Percentiles rank a stretch among this genome's conserved stretches.
These are phyloP conservation scores for Coelastrella sp. DNA, from an alignment of 139 green algal genomes.

Conservation along the genomic window DNA sequence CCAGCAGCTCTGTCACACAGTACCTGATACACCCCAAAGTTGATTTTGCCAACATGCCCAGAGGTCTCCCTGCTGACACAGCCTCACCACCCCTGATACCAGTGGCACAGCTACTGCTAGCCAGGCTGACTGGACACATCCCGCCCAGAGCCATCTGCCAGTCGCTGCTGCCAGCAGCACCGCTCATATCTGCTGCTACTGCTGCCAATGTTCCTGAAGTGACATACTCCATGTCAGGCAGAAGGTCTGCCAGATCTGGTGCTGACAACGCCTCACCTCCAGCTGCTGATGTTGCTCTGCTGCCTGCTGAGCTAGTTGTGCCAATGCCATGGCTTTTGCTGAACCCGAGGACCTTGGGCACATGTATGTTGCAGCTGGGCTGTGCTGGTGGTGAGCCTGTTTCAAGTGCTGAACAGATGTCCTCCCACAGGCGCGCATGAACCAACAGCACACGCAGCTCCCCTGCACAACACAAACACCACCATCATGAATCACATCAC, in stretches of 20 bases:
- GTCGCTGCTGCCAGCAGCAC: not conserved
- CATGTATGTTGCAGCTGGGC: not conserved
- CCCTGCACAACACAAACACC: constrained; percentile 8
- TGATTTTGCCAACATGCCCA: constrained; percentile 40
- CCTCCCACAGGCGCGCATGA: constrained; percentile 51
- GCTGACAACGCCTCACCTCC: not conserved
- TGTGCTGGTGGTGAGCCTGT: constrained; percentile 7
- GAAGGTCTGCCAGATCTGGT: not conserved
- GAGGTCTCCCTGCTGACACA: constrained; percentile 15
- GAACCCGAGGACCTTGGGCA: constrained; percentile 33
- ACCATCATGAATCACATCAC: not conserved
- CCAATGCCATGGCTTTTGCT: not conserved
- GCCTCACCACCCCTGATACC: constrained; percentile 33
- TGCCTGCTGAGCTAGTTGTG: not conserved
- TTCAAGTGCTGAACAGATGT: not conserved
- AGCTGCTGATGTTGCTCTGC: not conserved
- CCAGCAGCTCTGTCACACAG: not conserved
- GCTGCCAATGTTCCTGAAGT: not conserved
- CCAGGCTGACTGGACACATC: constrained; percentile 52
- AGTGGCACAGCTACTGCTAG: not conserved
- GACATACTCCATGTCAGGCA: constrained; percentile 37
- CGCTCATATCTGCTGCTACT: not conserved
- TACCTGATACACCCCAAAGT: constrained; percentile 12
- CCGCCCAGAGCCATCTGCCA: constrained; percentile 45
- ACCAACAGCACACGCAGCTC: constrained; percentile 70